Evolutionary conservation across 176 grass and related monocot genomes (phyloP).

Genomic region (Oropetium thomaeum): DNA sequence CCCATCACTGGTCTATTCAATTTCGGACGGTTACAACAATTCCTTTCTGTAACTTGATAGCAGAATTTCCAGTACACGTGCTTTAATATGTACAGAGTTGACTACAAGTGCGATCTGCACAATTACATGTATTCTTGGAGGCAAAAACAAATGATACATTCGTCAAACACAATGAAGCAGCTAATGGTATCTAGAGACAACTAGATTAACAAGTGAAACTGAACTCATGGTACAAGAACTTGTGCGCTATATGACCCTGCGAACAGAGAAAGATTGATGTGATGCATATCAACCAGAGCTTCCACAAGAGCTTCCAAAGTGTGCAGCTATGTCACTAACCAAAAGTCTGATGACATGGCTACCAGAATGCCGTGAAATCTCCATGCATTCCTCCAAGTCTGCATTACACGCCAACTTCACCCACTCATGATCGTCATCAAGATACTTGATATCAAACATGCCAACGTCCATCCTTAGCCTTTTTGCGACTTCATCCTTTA

Average conservation of each 20-base stretch:
- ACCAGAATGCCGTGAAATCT: constrained; percentile 62
- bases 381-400: constrained; percentile 91
- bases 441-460: constrained; percentile 84
- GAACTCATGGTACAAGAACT: constrained; percentile 24
- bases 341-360: constrained; percentile 70
- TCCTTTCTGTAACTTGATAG: constrained; percentile 11
- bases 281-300: constrained; percentile 54
- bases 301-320: constrained; percentile 79
- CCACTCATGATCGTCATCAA: constrained; percentile 96
- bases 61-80: constrained; percentile 32
- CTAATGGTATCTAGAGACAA: constrained; percentile 52
- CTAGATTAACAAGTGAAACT: constrained; percentile 32
- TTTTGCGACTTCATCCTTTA: constrained; percentile 67
- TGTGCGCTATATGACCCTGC: constrained; percentile 1
- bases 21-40: constrained; percentile 26
- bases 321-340: constrained; percentile 52
- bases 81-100: constrained; percentile 51
- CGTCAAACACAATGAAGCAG: constrained; percentile 30
- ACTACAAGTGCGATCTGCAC: constrained; percentile 28
- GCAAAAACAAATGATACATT: constrained; percentile 33
- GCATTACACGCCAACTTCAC: constrained; percentile 76
- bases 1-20: not conserved
- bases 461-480: constrained; percentile 78
- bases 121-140: constrained; percentile 23
- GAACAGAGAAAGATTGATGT: constrained; percentile 1